These are phyloP conservation scores for Aspergillus sp. DNA, from an alignment of 2,329 filamentous ascomycete genomes.

Conservation along the genomic window DNA sequence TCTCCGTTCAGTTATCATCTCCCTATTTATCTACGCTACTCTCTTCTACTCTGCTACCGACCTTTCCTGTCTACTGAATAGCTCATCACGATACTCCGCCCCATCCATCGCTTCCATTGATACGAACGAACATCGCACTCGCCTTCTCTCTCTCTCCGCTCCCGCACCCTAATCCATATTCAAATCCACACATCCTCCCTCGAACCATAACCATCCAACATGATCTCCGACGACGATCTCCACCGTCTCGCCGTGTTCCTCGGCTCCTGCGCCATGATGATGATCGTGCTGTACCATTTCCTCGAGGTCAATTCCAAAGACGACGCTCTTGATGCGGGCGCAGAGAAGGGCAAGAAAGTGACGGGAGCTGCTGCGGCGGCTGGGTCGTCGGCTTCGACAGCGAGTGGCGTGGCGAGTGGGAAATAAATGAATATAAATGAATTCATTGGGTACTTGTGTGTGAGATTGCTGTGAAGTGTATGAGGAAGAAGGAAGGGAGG, in stretches of 20 bases:
- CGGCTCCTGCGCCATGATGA: conserved; percentile 81
- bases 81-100: neutral
- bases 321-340: conserved; percentile 25
- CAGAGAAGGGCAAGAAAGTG: conserved; percentile 14
- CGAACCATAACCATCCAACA: conserved; percentile 37
- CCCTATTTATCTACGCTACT: neutral
- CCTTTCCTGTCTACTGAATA: neutral
- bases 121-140: neutral
- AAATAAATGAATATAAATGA: conserved; percentile 1
- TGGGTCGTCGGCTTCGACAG: conserved; percentile 9
- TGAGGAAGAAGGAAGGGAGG: too few species aligned
- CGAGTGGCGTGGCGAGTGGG: conserved; percentile 7
- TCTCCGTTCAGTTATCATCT: neutral
- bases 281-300: conserved; percentile 95
- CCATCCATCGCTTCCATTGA: neutral
- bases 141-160: neutral
- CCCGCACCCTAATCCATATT: too few species aligned
- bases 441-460: neutral
- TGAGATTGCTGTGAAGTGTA: too few species aligned
- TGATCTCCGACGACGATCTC: conserved; percentile 93
- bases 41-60: too few species aligned
- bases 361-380: conserved; percentile 4
- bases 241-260: conserved; percentile 93
- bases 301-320: conserved; percentile 87
- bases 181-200: neutral